Base-by-base conservation (phyloP, 805 yeast genomes). In the Candida pseudoglaebosa region DNA sequence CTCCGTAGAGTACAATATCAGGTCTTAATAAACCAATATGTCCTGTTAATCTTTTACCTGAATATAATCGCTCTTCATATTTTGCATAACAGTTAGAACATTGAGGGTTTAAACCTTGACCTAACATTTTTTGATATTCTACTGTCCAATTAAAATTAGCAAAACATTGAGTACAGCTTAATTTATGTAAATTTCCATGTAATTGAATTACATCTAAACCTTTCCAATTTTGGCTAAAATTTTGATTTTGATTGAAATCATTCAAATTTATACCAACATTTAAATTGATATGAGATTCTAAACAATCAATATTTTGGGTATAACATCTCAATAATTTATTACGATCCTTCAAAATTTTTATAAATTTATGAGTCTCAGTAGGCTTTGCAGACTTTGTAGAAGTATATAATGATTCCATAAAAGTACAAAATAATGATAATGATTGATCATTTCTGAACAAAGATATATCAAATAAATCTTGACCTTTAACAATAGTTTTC, bases 291-390 rank as follows among this genome's bases (percentile, higher is more conserved):
- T 68, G 64, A 35, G 78, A 65, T 54, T 91, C 98, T 24, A 91
- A 66, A 0, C 95, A 90, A 59, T 91, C 99, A 42, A 91, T 91
- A 56, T 91, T 91, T 54, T 93, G 98, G 1, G 98, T 91, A 57
- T 91, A 91, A 62, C 97, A 88, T 41, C 95, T 68, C 35, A 89
- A 58, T 32, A 90, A 71, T 59, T 82, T 83, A 43, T 74, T 78
- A 54, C 76, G 76, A 39, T 73, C 79, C 50, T 76, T 78, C 39
- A 82, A 59, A 31, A 67, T 70, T 39, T 70, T 71, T 30, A 91
- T 80, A 52, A 91, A 86, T 44, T 71, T 67, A 59, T 91, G 98
- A 1, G 95, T 86, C 48, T 75, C 79, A 0, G 99, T 91, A 1
- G 97, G 93, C 40, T 66, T 62, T 8, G 96, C 96, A 14, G 59